phyloP scores from a whole-genome alignment of 1,284 basidiomycete species.

The Irpex sp. region DNA sequence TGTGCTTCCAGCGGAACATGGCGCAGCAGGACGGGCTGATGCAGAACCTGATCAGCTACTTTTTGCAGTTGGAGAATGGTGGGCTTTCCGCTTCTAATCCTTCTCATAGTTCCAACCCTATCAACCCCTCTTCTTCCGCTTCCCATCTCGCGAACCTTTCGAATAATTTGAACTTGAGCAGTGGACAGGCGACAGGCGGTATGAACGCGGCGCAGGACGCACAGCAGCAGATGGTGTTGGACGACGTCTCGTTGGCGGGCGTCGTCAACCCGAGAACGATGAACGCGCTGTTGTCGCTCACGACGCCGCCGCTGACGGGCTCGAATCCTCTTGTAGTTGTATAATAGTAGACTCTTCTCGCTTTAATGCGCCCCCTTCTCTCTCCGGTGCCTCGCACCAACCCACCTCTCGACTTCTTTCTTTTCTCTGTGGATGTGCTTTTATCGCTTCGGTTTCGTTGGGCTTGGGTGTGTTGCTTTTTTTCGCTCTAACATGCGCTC shows the following conservation, averaged over 20 bases:
- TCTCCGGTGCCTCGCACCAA: neutral
- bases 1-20: conserved; percentile 80
- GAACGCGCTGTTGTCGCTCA: conserved; percentile 3
- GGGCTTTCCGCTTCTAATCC: conserved; percentile 30
- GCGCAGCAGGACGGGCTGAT: conserved; percentile 84
- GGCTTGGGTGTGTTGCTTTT: neutral
- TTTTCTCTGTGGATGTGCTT: neutral
- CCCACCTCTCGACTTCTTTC: neutral
- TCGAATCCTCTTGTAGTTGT: conserved; percentile 2
- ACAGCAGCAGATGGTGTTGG: neutral
- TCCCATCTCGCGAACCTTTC: neutral
- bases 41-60: conserved; percentile 81
- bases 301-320: conserved; percentile 6
- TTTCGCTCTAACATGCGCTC: neutral
- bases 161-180: neutral
- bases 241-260: neutral
- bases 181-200: neutral
- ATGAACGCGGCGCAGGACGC: neutral
- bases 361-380: neutral
- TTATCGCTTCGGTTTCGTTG: neutral
- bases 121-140: neutral
- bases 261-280: neutral
- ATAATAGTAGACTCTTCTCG: neutral
- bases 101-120: neutral
- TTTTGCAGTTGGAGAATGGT: conserved; percentile 70